A percentile compares a stretch with the other conserved stretches of the same genome.
Conservation (phyloP, 2,329 filamentous ascomycete genomes). For the Pyricularia pennisetigena region DNA sequence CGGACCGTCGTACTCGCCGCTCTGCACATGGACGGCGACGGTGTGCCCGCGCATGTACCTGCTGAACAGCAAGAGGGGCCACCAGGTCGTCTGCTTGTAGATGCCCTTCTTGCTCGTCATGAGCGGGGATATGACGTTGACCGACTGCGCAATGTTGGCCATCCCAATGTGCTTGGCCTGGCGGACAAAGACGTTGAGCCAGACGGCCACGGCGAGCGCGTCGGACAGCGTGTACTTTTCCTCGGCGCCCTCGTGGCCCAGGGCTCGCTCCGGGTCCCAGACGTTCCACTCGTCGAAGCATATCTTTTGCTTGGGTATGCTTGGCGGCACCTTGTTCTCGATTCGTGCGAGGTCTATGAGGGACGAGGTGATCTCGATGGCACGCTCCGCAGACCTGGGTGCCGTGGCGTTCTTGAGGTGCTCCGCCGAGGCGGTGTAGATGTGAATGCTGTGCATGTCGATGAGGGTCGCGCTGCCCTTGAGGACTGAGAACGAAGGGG, state of each 20-base stretch:
- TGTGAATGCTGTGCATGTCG: slow-evolving; percentile 74
- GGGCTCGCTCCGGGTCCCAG: slow-evolving; percentile 64
- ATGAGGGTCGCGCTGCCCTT: slow-evolving; percentile 20
- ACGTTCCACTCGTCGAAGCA: slow-evolving; percentile 86
- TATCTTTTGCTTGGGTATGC: slow-evolving; percentile 55
- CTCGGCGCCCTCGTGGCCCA: slow-evolving; percentile 62
- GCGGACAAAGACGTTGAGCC: slow-evolving; percentile 67
- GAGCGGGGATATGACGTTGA: slow-evolving; percentile 69
- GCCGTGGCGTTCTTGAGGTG: slow-evolving; percentile 46
- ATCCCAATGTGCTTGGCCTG: slow-evolving; percentile 64
- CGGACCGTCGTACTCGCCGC: slow-evolving; percentile 54
- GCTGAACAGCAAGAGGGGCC: slow-evolving; percentile 60
- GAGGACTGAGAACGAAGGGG: slow-evolving; percentile 26
- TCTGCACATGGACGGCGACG: slow-evolving; percentile 54
- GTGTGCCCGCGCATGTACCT: slow-evolving; percentile 66
- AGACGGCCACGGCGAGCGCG: slow-evolving; percentile 63
- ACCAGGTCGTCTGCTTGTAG: slow-evolving; percentile 65
- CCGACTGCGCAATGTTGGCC: slow-evolving; percentile 69
- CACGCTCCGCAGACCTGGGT: slow-evolving; percentile 60
- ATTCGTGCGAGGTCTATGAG: slow-evolving; percentile 67
- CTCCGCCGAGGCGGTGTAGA: slow-evolving; percentile 56
- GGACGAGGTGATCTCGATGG: slow-evolving; percentile 58
- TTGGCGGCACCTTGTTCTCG: slow-evolving; percentile 51
- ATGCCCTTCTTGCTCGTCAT: slow-evolving; percentile 60
- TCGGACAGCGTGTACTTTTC: slow-evolving; percentile 67